Base-by-base conservation (phyloP, 257 asterid species). In the Penstemon barbatus region DNA sequence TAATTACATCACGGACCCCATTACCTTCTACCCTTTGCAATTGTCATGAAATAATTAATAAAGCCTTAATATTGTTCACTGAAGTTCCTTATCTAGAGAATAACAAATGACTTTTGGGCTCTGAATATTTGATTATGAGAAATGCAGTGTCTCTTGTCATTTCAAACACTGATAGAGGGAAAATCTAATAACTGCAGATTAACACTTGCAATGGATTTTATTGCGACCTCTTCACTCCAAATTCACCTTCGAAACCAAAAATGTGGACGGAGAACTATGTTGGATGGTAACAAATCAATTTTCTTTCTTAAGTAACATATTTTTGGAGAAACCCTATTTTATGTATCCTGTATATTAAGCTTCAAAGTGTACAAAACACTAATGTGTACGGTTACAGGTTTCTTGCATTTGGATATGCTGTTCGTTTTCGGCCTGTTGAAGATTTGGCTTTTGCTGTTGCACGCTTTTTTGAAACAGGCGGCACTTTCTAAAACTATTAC, bases 371-470 rank as follows among this genome's bases (percentile, higher is more conserved):
- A 65, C 63, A 57, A 36, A 25, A 25, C 59, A 42, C 3, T 66
- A 42, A 63, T 19, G 13, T 74, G 44, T 25, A 56, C 15, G 61
- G 39, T 67, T 69, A 49, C 70, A 90, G 97, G 97, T 90, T 90
- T 73, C 91, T 84, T 51, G 79, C 97, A 49, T 90, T 90, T 77
- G 97, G 93, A 69, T 87, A 87, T 65, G 79, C 97, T 65, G 79
- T 87, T 74, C 95, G 95, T 46, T 84, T 42, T 64, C 82, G 97
- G 61, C 97, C 97, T 7, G 88, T 86, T 48, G 91, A 90, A 78
- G 97, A 90, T 79, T 58, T 85, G 65, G 97, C 97, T 76, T 90
- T 90, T 77, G 89, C 93, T 37, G 95, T 90, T 49, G 93, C 93
- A n/a, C 88, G 95, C 18, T 90, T 90, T 69, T 87, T 84, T 50